A percentile compares a stretch with the other conserved stretches of the same genome.
Evolutionary conservation across 2,329 filamentous ascomycete genomes (phyloP).

Genomic region (Neophaeococcomyces aloes): DNA sequence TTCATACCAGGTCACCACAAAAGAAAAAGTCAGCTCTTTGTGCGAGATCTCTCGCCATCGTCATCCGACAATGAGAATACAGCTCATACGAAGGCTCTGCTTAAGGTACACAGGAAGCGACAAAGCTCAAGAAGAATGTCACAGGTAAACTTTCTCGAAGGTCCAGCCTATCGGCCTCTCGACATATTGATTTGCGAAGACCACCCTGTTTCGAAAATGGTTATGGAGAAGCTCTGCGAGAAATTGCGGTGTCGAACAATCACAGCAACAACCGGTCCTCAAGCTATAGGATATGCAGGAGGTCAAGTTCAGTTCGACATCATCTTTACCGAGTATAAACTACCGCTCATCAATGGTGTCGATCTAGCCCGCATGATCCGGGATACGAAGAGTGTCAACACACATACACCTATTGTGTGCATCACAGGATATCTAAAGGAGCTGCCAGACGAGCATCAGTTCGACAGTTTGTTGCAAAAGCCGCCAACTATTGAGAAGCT

Average conservation of each 20-base stretch:
- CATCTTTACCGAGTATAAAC: conserved; percentile 94
- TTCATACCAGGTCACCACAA: conserved; percentile 67
- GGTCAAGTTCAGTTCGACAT: conserved; percentile 98
- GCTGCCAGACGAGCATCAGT: conserved; percentile 86
- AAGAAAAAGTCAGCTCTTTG: conserved; percentile 84
- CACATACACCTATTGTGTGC: conserved; percentile 86
- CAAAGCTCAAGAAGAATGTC: conserved; percentile 92
- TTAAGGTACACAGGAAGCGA: conserved; percentile 86
- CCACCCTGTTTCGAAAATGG: conserved; percentile 88
- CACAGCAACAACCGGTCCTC: conserved; percentile 76
- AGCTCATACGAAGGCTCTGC: conserved; percentile 75
- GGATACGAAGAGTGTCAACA: conserved; percentile 90
- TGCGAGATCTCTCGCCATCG: conserved; percentile 70
- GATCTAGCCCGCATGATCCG: conserved; percentile 97
- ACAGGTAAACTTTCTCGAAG: conserved; percentile 74
- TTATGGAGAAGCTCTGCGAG: conserved; percentile 97
- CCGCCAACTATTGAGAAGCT: conserved; percentile 88
- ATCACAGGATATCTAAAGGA: conserved; percentile 98
- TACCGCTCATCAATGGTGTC: conserved; percentile 87
- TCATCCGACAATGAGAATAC: conserved; percentile 89
- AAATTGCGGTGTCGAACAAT: conserved; percentile 92
- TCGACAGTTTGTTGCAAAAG: conserved; percentile 91
- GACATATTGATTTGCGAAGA: conserved; percentile 97
- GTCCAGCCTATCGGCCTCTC: conserved; percentile 76
- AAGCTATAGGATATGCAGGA: conserved; percentile 86